Base-by-base conservation (phyloP, 768 basidiomycete species). In the Amanita jacksonii region DNA sequence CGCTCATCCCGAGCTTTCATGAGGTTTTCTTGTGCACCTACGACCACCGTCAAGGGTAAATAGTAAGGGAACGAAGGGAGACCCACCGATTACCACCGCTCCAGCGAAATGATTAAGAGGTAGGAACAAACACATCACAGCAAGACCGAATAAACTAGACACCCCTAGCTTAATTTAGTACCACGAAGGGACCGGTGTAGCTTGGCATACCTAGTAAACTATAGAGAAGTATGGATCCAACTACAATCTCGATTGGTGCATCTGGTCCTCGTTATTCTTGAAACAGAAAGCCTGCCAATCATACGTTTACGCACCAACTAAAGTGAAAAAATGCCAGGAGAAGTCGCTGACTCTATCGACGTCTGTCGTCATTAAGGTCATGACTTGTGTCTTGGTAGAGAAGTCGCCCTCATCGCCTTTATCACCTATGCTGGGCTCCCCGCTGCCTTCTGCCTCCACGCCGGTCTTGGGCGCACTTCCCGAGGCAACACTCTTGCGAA, bases 291-390 rank as follows among this genome's bases (percentile, higher is more conserved):
- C 43, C 24, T 47, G 3, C 7, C 5, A 10, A 18, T 23, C n/a
- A 33, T 16, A 1, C 35, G 7, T 16, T 24, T 10, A 55, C 74
- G 38, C 49, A 81, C 84, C 83, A 43, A 89, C 69, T 30, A 89
- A 71, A 1, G 81, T 67, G 56, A 85, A 88, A 41, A 83, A 51
- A 57, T 89, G 83, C 78, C 79, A 85, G 1, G 79, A 64, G 54
- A 93, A 87, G 40, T 93, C 87, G 58, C 82, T 79, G 49, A 93
- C 81, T 43, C 91, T 74, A 58, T 93, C 89, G 22, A 92, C 88
- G 52, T 96, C 91, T 4, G 89, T 91, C 5, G 91, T 93, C 86
- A 94, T 92, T 22, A 94, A 73, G 2, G 87, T 93, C 90, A 94
- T 92, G 53, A 96, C 80, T 63, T 94, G 77, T 5, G 77, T 75